Evolutionary conservation across 805 yeast genomes (phyloP).

Genomic region (Yarrowia divulgata): DNA sequence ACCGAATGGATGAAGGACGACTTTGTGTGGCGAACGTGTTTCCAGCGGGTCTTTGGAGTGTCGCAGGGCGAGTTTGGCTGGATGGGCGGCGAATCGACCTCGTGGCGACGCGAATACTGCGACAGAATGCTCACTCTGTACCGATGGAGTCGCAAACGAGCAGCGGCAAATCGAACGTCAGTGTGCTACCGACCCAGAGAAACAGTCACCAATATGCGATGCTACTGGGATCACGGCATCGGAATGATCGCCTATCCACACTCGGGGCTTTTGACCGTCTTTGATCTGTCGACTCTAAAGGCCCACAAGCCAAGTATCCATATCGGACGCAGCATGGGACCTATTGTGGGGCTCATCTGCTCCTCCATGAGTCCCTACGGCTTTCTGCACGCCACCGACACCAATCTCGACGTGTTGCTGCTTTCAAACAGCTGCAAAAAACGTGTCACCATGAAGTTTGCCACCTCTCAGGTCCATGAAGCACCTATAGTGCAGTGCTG

Average conservation of each 20-base stretch:
- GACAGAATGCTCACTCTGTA: conserved; percentile 35
- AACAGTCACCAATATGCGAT: conserved; percentile 21
- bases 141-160: conserved; percentile 34
- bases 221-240: conserved; percentile 29
- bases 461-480: conserved; percentile 31
- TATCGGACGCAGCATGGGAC: conserved; percentile 30
- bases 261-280: conserved; percentile 13
- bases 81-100: conserved; percentile 34
- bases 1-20: conserved; percentile 36
- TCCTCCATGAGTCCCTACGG: conserved; percentile 33
- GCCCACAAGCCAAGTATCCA: conserved; percentile 31
- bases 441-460: conserved; percentile 20
- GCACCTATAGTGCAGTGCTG: conserved; percentile 27
- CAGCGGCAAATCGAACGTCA: conserved; percentile 19
- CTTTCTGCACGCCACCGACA: conserved; percentile 26
- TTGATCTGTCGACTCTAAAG: conserved; percentile 29
- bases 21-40: conserved; percentile 39
- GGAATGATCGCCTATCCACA: conserved; percentile 33
- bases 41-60: conserved; percentile 31
- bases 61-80: conserved; percentile 34
- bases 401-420: conserved; percentile 27
- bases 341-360: conserved; percentile 24
- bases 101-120: conserved; percentile 36
- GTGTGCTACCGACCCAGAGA: conserved; percentile 29
- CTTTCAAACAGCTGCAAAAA: conserved; percentile 27